Percentiles rank a stretch among this genome's conserved stretches.
These are phyloP conservation scores for Fraxinus sp. DNA, from an alignment of 305 asterid species.

Conservation along the genomic window DNA sequence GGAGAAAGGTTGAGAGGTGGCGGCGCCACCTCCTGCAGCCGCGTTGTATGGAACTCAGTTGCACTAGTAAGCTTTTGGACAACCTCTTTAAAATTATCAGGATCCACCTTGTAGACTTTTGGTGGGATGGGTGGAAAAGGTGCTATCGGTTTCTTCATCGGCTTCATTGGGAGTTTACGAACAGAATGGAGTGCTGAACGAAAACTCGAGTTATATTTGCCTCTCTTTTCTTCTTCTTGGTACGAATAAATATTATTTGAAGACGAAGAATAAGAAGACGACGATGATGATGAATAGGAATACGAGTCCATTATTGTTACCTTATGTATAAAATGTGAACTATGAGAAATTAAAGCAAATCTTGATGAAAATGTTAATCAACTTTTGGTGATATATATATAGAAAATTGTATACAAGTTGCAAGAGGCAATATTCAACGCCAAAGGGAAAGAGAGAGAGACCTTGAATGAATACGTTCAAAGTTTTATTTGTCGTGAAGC, in stretches of 20 bases:
- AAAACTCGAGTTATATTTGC: slow-evolving; percentile 15
- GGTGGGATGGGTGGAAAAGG: slow-evolving; percentile 35
- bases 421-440: neutral
- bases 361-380: neutral
- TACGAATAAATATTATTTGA: neutral
- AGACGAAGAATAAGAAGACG: neutral
- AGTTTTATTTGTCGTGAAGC: neutral
- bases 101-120: slow-evolving; percentile 32
- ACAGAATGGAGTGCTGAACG: slow-evolving; percentile 45
- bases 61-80: slow-evolving; percentile 35
- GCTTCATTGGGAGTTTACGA: slow-evolving; percentile 34
- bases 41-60: slow-evolving; percentile 13
- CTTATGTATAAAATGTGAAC: neutral
- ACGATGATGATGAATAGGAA: slow-evolving; percentile 13
- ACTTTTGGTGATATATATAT: neutral
- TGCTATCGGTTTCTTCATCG: slow-evolving; percentile 33
- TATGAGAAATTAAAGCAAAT: neutral
- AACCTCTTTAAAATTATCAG: slow-evolving; percentile 30
- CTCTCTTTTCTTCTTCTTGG: slow-evolving; percentile 4
- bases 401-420: neutral
- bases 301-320: neutral
- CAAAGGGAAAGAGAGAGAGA: neutral
- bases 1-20: slow-evolving; percentile 20
- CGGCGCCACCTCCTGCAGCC: neutral
- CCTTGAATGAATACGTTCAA: neutral